Evolutionary conservation across 495 filamentous ascomycete genomes (phyloP).

Genomic region (Rhizodiscina lignyota): DNA sequence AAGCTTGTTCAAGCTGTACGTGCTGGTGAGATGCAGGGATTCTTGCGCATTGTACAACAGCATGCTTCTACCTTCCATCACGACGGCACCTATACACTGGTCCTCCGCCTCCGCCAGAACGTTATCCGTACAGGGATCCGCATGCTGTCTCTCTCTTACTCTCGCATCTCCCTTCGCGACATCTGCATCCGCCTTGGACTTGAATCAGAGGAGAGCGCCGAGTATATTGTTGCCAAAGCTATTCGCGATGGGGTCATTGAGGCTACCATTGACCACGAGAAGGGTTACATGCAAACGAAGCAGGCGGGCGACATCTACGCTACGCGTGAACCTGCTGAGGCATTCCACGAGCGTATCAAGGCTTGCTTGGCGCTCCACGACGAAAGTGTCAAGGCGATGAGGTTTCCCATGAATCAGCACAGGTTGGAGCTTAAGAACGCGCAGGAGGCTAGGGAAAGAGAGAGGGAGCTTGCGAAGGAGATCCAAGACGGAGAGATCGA

Average conservation of each 20-base stretch:
- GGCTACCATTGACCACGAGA: constrained; percentile 82
- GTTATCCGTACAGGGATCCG: constrained; percentile 98
- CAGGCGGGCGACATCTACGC: constrained; percentile 89
- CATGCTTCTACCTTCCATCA: constrained; percentile 73
- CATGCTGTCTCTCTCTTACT: constrained; percentile 97
- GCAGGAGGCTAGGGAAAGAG: constrained; percentile 87
- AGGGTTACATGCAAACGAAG: constrained; percentile 97
- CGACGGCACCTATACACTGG: constrained; percentile 90
- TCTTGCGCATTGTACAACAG: constrained; percentile 63
- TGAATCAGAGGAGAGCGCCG: constrained; percentile 88
- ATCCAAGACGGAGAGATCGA: constrained; percentile 97
- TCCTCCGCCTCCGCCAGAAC: constrained; percentile 87
- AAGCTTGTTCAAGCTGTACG: constrained; percentile 86
- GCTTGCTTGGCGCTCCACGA: constrained; percentile 86
- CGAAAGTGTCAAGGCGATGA: constrained; percentile 98
- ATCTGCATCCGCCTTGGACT: constrained; percentile 89
- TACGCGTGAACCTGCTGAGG: constrained; percentile 86
- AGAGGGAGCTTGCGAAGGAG: constrained; percentile 95
- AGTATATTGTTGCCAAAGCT: constrained; percentile 98
- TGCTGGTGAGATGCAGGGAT: constrained; percentile 83
- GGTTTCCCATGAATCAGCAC: constrained; percentile 98
- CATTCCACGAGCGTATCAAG: constrained; percentile 88
- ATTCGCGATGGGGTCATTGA: constrained; percentile 97
- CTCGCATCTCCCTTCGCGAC: constrained; percentile 89
- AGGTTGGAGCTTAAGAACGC: constrained; percentile 95